Conservation (phyloP, 228 moss, liverwort and hornwort genomes). For the Sphagnum magellanicum region DNA sequence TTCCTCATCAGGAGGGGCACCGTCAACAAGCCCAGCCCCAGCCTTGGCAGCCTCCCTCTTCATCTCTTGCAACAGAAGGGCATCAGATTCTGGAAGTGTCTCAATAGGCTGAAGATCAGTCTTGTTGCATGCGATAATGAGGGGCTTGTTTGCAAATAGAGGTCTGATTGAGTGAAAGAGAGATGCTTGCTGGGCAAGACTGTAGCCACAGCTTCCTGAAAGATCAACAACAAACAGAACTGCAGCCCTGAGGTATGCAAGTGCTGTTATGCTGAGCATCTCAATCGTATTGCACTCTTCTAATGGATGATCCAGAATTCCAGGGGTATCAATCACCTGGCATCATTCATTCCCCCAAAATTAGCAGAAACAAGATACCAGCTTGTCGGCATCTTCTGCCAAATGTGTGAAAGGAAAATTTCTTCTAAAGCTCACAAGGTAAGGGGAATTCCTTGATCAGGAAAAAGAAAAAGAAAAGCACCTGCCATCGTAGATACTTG, state of each 20-base stretch:
- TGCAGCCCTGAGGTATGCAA: slow-evolving; percentile 78
- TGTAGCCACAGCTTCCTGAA: slow-evolving; percentile 85
- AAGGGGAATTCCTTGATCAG: no score
- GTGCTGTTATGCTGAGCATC: slow-evolving; percentile 88
- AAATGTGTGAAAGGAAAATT: no score
- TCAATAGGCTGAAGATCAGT: slow-evolving; percentile 85
- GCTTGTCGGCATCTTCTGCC: no score
- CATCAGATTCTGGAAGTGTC: slow-evolving; percentile 82
- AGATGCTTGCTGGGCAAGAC: slow-evolving; percentile 76
- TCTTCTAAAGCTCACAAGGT: no score
- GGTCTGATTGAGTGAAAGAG: slow-evolving; percentile 86
- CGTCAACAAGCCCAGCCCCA: slow-evolving; percentile 70
- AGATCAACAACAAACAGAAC: slow-evolving; percentile 90
- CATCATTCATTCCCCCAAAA: background rate
- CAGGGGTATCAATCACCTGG: slow-evolving; percentile 90
- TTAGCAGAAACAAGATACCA: no score
- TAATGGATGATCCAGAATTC: slow-evolving; percentile 87
- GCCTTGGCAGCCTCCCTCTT: slow-evolving; percentile 82
- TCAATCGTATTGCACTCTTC: slow-evolving; percentile 91
- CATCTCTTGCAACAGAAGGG: slow-evolving; percentile 60
- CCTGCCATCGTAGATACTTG: slow-evolving; percentile 98
- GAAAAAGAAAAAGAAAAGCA: background rate
- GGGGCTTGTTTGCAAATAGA: slow-evolving; percentile 84
- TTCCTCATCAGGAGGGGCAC: slow-evolving; percentile 62
- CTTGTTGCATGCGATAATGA: slow-evolving; percentile 95